Base-by-base conservation (phyloP, 768 basidiomycete genomes). In the Tricholoma terreum region DNA sequence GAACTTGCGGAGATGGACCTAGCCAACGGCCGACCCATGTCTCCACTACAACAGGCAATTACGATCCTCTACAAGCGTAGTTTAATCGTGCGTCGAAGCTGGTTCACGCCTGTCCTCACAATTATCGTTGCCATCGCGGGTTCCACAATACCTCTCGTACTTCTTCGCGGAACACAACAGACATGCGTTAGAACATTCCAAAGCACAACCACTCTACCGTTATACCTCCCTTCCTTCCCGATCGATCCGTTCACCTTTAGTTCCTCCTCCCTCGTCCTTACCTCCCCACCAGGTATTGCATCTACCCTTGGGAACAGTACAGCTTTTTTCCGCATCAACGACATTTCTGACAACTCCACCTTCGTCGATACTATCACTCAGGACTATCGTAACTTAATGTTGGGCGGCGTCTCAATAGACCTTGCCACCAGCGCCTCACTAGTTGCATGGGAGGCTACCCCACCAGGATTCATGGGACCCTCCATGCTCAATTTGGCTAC, bases 51-150 rank as follows among this genome's bases (percentile, higher is more conserved):
- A 21, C 90, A 92, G 66, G 85, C 89, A 0, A 68, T 84, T 54
- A 90, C 87, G 0, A 87, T 92, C 55, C 85, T 89, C 73, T 75
- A 84, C 62, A 92, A 92, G 68, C 84, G 90, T 3, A 64, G 74
- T 4, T 71, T 90, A 21, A 80, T 92, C 50, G 74, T 81, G 0
- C 80, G 82, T 19, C 79, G 86, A 38, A 85, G 84, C 59, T 92
- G 88, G 88, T 67, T 92, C 15, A 79, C 85, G 0, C 84, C 84
- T 1, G 43, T 82, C 6, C 73, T 92, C 10, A 71, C 78, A 2
- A 72, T 85, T 15, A 52, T 79, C 31, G 70, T 87, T 30, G 82
- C 81, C 4, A 75, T 89, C 38, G 81, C 81, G 6, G 90, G 85
- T 6, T 74, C 86, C 0, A 84, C 84, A 40, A 78, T 90, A 51